phyloP scores from a whole-genome alignment of 2,329 filamentous ascomycete species.

The Trichophyton rubrum region DNA sequence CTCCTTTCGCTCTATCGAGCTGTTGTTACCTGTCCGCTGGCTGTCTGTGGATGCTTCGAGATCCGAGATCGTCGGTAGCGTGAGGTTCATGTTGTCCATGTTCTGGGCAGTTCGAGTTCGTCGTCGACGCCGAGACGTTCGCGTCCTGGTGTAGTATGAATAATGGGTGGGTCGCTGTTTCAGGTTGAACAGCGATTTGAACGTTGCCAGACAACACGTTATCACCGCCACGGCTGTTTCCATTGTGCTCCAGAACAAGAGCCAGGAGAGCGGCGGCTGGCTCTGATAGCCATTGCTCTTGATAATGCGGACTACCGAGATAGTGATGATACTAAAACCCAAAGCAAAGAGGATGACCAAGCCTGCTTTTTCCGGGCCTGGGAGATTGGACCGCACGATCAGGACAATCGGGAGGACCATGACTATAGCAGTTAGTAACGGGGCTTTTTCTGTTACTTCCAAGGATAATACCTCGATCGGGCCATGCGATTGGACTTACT shows the following conservation, averaged over 20 bases:
- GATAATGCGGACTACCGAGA: slow-evolving; percentile 10
- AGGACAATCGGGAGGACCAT: slow-evolving; percentile 9
- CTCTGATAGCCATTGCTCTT: slow-evolving; percentile 7
- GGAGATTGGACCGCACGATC: slow-evolving; percentile 8
- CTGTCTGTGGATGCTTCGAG: neutral
- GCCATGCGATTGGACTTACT: slow-evolving; percentile 1
- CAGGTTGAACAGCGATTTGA: slow-evolving; percentile 11
- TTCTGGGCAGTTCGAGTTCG: neutral
- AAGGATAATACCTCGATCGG: too few species aligned
- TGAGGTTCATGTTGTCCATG: neutral
- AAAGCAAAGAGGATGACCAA: slow-evolving; percentile 9
- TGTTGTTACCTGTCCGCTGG: neutral
- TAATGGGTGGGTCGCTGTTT: neutral
- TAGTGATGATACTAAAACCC: slow-evolving; percentile 9
- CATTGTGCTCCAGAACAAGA: slow-evolving; percentile 11
- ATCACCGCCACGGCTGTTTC: slow-evolving; percentile 10
- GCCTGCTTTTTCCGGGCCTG: slow-evolving; percentile 7
- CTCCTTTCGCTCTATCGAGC: neutral
- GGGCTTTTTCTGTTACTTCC: too few species aligned
- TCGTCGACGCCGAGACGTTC: neutral
- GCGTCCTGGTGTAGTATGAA: neutral
- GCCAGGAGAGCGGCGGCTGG: slow-evolving; percentile 9
- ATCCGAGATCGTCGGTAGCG: neutral
- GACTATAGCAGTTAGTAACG: slow-evolving; percentile 1
- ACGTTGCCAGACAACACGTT: slow-evolving; percentile 10